Percentiles rank a stretch among this genome's conserved stretches.
Evolutionary conservation across 2,329 filamentous ascomycete species (phyloP).

Genomic region (Aspergillus cejpii): DNA sequence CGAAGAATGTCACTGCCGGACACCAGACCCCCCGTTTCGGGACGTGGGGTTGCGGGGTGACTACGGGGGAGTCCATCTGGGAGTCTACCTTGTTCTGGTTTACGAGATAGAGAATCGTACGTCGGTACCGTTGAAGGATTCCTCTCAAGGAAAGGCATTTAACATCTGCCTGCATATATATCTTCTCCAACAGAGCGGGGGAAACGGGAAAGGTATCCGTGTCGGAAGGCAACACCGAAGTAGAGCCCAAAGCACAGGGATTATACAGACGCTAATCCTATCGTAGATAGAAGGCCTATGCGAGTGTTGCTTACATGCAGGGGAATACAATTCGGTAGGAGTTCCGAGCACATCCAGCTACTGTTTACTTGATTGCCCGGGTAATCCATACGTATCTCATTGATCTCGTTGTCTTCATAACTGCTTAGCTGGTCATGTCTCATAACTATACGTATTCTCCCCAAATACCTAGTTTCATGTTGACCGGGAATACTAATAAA

Average conservation of each 20-base stretch:
- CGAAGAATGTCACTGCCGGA: conserved; percentile 51
- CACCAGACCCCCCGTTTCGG: conserved; percentile 43
- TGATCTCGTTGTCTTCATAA: no score
- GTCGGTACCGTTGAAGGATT: no score
- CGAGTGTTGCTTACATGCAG: no score
- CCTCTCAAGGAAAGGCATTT: no score
- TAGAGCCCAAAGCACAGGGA: background rate
- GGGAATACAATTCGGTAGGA: no score
- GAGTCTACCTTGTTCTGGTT: conserved; percentile 11
- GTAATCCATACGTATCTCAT: no score
- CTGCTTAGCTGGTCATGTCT: no score
- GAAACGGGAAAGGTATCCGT: background rate
- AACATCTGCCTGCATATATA: background rate
- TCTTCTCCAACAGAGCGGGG: background rate
- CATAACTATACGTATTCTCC: background rate
- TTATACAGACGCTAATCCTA: background rate
- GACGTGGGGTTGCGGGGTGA: conserved; percentile 16
- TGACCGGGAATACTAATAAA: background rate
- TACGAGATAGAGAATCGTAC: background rate
- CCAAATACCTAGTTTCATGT: background rate
- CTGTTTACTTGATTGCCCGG: no score
- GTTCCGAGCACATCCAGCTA: no score
- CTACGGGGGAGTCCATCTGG: background rate
- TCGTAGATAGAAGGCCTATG: background rate
- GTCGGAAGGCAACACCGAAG: background rate